Evolutionary conservation across 2,329 filamentous ascomycete species (phyloP).

Genomic region (Paracorniculantispora psalliotae): DNA sequence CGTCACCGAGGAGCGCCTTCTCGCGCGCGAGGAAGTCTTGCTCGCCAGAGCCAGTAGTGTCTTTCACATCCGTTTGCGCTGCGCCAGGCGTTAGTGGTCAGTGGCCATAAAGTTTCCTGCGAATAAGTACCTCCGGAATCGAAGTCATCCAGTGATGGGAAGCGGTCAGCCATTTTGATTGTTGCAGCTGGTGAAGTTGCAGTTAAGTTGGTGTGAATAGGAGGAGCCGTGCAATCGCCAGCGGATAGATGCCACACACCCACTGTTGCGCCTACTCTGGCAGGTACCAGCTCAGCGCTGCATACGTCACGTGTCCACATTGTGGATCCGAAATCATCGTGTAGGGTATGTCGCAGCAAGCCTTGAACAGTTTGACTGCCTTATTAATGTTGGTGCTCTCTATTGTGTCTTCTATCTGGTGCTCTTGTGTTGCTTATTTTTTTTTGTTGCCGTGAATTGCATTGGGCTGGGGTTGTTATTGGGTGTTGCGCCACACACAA

Average conservation of each 20-base stretch:
- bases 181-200: slow-evolving; percentile 4
- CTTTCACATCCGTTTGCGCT: slow-evolving; percentile 65
- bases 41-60: slow-evolving; percentile 43
- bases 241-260: background rate
- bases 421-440: too few species aligned
- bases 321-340: background rate
- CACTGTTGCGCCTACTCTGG: background rate
- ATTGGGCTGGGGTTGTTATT: too few species aligned
- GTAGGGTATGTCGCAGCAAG: background rate
- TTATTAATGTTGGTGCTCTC: background rate
- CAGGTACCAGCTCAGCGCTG: background rate
- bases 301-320: slow-evolving; percentile 7
- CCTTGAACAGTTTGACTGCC: too few species aligned
- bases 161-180: slow-evolving; percentile 66
- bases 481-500: too few species aligned
- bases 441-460: too few species aligned
- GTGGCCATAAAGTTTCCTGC: background rate
- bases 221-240: background rate
- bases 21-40: slow-evolving; percentile 91
- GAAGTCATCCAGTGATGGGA: slow-evolving; percentile 75
- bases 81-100: background rate
- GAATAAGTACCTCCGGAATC: slow-evolving; percentile 54
- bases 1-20: slow-evolving; percentile 83
- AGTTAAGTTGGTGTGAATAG: background rate
- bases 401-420: background rate